phyloP scores from a whole-genome alignment of 345 rosid genomes.

The Erodium maritimum region DNA sequence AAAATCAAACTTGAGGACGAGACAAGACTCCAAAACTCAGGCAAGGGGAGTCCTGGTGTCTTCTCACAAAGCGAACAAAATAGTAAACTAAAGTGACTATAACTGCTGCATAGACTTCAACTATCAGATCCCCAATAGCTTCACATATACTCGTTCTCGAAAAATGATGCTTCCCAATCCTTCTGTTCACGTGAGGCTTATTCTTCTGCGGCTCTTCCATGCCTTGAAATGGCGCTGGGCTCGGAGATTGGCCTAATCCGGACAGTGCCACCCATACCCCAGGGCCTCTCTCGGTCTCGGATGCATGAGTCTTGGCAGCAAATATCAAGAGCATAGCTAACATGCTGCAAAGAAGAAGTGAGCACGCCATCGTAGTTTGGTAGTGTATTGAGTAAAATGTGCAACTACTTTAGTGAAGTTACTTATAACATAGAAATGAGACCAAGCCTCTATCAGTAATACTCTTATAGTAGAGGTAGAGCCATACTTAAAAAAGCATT shows the following conservation, averaged over 20 bases:
- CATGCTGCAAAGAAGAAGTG: conserved; percentile 4
- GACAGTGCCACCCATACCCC: no score
- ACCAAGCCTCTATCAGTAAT: no score
- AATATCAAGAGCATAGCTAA: conserved; percentile 2
- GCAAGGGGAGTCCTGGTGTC: neutral
- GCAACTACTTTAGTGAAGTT: no score
- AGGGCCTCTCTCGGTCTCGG: neutral
- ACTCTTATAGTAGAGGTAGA: no score
- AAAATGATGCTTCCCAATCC: conserved; percentile 17
- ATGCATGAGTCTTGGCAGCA: neutral
- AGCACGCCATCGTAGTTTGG: conserved; percentile 5
- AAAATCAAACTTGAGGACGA: no score
- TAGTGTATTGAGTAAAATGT: no score
- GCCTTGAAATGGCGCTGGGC: conserved; percentile 13
- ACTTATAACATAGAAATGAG: no score
- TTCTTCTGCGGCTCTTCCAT: neutral
- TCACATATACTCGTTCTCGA: neutral
- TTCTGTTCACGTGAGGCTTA: conserved; percentile 13
- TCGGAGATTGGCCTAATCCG: neutral
- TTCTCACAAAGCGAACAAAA: conserved; percentile 25
- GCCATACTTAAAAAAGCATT: no score
- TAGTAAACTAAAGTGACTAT: conserved; percentile 19
- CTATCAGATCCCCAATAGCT: conserved; percentile 27
- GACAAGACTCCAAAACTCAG: neutral
- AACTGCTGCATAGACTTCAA: conserved; percentile 23